Conservation (phyloP, 2,329 filamentous ascomycete species). For the Fusarium dlaminii region DNA sequence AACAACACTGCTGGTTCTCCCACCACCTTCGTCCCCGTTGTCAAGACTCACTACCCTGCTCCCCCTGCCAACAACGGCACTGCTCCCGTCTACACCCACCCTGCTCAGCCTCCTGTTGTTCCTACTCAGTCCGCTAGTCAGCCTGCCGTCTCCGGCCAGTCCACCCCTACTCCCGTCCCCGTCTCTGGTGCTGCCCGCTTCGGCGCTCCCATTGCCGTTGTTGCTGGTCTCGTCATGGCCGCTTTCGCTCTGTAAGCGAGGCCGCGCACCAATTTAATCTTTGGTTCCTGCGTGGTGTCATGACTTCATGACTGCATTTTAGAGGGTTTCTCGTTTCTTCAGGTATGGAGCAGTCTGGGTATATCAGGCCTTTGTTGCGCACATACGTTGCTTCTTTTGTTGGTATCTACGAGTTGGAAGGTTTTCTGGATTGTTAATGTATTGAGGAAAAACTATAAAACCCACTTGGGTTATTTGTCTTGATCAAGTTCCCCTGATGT, state of each 20-base stretch:
- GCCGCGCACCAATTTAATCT: constrained; percentile 25
- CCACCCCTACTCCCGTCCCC: constrained; percentile 35
- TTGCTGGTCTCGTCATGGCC: constrained; percentile 54
- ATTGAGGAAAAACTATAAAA: constrained; percentile 43
- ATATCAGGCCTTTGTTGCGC: constrained; percentile 40
- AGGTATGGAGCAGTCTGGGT: constrained; percentile 40
- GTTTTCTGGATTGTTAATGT: constrained; percentile 46
- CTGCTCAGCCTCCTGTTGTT: constrained; percentile 40
- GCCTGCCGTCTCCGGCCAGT: constrained; percentile 37
- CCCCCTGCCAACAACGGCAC: constrained; percentile 29
- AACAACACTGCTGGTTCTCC: constrained; percentile 38
- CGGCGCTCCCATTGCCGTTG: constrained; percentile 50
- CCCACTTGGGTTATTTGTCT: constrained; percentile 43
- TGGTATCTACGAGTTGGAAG: constrained; percentile 40
- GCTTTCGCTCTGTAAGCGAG: constrained; percentile 55
- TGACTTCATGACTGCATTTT: constrained; percentile 46
- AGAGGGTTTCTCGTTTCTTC: constrained; percentile 43
- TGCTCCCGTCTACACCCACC: constrained; percentile 24
- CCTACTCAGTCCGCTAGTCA: constrained; percentile 23
- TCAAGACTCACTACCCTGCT: constrained; percentile 35
- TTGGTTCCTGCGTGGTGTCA: constrained; percentile 41
- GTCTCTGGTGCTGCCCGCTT: constrained; percentile 45
- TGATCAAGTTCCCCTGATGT: constrained; percentile 38
- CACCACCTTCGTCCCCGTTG: constrained; percentile 34
- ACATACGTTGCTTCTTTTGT: constrained; percentile 44